Percentiles rank a stretch among this genome's conserved stretches.
Conservation (phyloP, 2,329 filamentous ascomycete genomes). For the Grosmannia huntii region DNA sequence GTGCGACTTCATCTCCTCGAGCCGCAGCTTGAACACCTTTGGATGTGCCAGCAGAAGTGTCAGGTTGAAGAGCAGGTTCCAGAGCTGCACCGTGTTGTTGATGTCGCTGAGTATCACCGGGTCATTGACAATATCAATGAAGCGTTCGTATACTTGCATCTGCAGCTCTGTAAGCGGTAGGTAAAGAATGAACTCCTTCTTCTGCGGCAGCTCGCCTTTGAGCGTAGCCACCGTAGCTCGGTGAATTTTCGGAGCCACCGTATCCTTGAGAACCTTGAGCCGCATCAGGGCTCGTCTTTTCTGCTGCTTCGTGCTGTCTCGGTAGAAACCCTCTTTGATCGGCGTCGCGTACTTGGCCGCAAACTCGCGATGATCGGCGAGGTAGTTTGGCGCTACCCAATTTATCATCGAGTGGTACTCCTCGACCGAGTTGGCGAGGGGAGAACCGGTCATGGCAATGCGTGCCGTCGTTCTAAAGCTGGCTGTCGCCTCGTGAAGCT, state of each 20-base stretch:
- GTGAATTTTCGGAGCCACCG: conserved; percentile 66
- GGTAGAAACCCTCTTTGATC: conserved; percentile 58
- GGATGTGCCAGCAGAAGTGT: conserved; percentile 40
- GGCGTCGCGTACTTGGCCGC: conserved; percentile 54
- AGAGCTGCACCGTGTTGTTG: conserved; percentile 13
- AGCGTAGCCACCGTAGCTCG: conserved; percentile 56
- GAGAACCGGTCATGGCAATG: conserved; percentile 78
- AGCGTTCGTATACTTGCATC: conserved; percentile 43
- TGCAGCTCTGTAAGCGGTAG: conserved; percentile 59
- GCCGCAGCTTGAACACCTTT: conserved; percentile 27
- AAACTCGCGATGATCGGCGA: conserved; percentile 60
- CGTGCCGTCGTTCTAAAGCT: conserved; percentile 55
- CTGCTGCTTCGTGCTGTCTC: conserved; percentile 44
- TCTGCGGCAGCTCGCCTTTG: conserved; percentile 54
- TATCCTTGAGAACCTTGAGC: conserved; percentile 56
- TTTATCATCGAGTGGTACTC: conserved; percentile 84
- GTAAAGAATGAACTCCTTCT: conserved; percentile 71
- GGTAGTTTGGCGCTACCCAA: conserved; percentile 70
- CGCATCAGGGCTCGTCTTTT: conserved; percentile 50
- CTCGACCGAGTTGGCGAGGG: conserved; percentile 68
- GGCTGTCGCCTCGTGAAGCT: conserved; percentile 38
- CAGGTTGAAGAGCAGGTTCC: conserved; percentile 30
- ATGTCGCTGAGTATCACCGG: conserved; percentile 2
- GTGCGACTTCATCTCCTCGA: conserved; percentile 14
- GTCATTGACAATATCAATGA: conserved; percentile 18